Conservation (phyloP, 345 rosid species). For the Mercurialis annua region DNA sequence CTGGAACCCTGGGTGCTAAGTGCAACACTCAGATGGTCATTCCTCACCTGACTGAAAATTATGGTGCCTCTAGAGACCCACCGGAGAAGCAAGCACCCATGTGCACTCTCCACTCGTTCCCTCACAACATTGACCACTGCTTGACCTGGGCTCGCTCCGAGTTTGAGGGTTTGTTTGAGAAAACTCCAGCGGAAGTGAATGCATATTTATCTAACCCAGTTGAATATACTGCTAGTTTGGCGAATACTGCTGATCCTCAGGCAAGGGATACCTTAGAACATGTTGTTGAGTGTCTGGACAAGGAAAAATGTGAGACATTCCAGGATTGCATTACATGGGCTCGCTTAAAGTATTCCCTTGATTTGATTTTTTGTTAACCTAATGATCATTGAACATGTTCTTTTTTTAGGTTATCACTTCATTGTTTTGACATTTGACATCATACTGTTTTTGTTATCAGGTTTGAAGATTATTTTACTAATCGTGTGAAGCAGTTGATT, state of each 20-base stretch:
- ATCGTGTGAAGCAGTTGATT: conserved; percentile 82
- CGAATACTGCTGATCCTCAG: conserved; percentile 92
- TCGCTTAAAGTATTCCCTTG: conserved; percentile 59
- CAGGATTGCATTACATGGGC: conserved; percentile 97
- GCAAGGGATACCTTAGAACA: conserved; percentile 87
- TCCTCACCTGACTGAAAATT: conserved; percentile 95
- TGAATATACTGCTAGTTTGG: conserved; percentile 67
- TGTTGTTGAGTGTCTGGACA: conserved; percentile 87
- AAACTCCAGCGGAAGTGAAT: conserved; percentile 95
- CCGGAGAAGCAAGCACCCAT: conserved; percentile 99
- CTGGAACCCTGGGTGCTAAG: conserved; percentile 97
- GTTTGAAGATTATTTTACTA: conserved; percentile 86
- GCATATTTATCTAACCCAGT: conserved; percentile 74
- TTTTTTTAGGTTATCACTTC: not conserved
- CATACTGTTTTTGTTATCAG: conserved; percentile 35
- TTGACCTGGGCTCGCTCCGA: conserved; percentile 99
- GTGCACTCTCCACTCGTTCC: conserved; percentile 99
- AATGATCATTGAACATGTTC: not conserved
- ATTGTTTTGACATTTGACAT: conserved; percentile 22
- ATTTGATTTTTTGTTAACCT: conserved; percentile 3
- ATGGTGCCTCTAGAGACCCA: conserved; percentile 98
- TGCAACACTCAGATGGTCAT: conserved; percentile 99
- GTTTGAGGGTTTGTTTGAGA: conserved; percentile 97
- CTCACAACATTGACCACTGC: conserved; percentile 99
- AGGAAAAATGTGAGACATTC: conserved; percentile 76